phyloP scores from a whole-genome alignment of 164 flowering plant species.

The Magnolia changhungtana region DNA sequence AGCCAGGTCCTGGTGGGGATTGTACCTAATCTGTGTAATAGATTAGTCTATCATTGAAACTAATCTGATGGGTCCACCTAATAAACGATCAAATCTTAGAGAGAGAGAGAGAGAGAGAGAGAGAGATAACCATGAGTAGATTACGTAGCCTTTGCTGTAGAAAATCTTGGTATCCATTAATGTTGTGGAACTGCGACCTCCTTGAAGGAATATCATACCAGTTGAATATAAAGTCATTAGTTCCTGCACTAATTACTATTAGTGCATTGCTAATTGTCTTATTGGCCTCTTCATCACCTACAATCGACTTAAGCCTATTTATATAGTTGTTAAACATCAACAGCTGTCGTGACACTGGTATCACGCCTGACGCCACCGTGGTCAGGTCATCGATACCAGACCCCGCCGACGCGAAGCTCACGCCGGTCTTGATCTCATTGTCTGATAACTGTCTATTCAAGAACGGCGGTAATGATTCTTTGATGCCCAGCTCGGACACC shows the following conservation, averaged over 20 bases:
- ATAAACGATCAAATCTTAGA: too few species aligned
- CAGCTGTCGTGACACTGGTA: constrained; percentile 38
- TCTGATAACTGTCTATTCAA: constrained; percentile 35
- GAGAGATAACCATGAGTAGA: not conserved
- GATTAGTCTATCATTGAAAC: too few species aligned
- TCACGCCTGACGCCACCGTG: not conserved
- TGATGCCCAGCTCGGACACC: constrained; percentile 39
- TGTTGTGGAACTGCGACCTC: constrained; percentile 13
- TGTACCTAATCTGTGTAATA: too few species aligned
- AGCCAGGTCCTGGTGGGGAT: too few species aligned
- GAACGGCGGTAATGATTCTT: constrained; percentile 49
- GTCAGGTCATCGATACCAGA: constrained; percentile 55
- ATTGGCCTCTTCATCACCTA: constrained; percentile 46
- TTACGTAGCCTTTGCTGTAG: constrained; percentile 15
- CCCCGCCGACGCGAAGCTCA: constrained; percentile 58
- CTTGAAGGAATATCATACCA: constrained; percentile 42
- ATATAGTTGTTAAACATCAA: constrained; percentile 27
- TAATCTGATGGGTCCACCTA: too few species aligned
- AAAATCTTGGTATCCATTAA: constrained; percentile 42
- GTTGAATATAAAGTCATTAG: constrained; percentile 48
- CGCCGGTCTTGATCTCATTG: constrained; percentile 38
- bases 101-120: not conserved
- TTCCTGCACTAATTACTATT: constrained; percentile 49
- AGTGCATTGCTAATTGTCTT: constrained; percentile 29
- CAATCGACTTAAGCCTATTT: constrained; percentile 24